phyloP scores from a whole-genome alignment of 1,139 yeast species.

The Nakaseomyces uthaithaninus region DNA sequence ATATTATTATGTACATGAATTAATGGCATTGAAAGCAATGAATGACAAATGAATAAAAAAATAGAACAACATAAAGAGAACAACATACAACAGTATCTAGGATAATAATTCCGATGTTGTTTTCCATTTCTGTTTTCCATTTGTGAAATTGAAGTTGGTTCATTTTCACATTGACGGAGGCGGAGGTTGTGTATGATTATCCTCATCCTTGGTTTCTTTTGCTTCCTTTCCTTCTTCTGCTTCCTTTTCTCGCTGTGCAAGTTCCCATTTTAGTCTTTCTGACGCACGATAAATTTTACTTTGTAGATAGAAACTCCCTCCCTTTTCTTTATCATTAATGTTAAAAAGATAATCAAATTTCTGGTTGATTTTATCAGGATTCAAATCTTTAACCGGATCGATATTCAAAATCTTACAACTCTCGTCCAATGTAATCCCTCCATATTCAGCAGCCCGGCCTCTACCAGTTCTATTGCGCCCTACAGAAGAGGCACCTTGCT shows the following conservation, averaged over 20 bases:
- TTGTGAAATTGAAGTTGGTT: too few relatives aligned
- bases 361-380: constrained; percentile 55
- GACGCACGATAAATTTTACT: constrained; percentile 85
- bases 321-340: constrained; percentile 85
- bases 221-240: constrained; percentile 7
- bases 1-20: constrained; percentile 3
- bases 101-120: too few relatives aligned
- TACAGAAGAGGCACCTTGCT: constrained; percentile 52
- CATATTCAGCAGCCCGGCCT: constrained; percentile 32
- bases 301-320: constrained; percentile 87
- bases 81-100: too few relatives aligned
- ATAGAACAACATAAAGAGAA: too few relatives aligned
- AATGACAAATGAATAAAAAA: not conserved
- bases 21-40: not conserved
- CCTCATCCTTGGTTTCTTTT: not conserved
- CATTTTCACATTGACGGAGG: constrained; percentile 1
- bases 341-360: constrained; percentile 79
- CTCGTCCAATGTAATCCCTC: constrained; percentile 81
- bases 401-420: constrained; percentile 85
- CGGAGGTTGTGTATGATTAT: not conserved
- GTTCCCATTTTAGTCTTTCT: constrained; percentile 53
- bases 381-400: constrained; percentile 45
- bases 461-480: constrained; percentile 46
- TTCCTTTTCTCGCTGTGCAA: constrained; percentile 33
- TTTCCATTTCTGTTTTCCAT: too few relatives aligned